Conservation (phyloP, 2,329 filamentous ascomycete genomes). For the Botrytis porri region DNA sequence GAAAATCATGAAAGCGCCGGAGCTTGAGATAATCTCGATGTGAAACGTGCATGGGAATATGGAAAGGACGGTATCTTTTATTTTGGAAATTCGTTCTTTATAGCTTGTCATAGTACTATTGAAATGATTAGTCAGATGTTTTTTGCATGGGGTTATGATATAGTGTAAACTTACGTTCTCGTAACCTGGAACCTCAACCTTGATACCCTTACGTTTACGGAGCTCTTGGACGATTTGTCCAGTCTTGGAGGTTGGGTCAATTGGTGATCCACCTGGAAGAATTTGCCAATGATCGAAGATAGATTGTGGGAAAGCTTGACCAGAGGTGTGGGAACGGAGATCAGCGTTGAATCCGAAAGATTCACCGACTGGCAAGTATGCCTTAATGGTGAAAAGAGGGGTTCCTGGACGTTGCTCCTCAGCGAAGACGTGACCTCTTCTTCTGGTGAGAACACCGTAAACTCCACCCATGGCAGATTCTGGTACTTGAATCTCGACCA, state of each 20-base stretch:
- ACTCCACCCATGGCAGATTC: conserved; percentile 99
- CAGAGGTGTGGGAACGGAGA: conserved; percentile 87
- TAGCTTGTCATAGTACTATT: conserved; percentile 98
- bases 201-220: conserved; percentile 99
- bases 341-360: conserved; percentile 99
- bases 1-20: conserved; percentile 34
- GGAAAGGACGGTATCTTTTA: conserved; percentile 36
- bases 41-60: conserved; percentile 30
- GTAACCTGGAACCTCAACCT: conserved; percentile 87
- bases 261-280: conserved; percentile 86
- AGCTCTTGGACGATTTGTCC: conserved; percentile 81
- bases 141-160: neutral
- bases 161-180: conserved; percentile 75
- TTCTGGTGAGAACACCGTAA: conserved; percentile 96
- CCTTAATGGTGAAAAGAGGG: conserved; percentile 99
- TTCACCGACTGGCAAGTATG: conserved; percentile 93
- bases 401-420: conserved; percentile 98
- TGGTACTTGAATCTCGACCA: conserved; percentile 98
- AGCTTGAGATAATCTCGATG: conserved; percentile 28
- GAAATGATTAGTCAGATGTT: conserved; percentile 42
- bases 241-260: conserved; percentile 78
- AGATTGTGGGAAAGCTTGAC: conserved; percentile 98
- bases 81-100: conserved; percentile 50
- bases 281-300: conserved; percentile 99
- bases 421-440: conserved; percentile 98